These are phyloP conservation scores for Diospyros kaki DNA, from an alignment of 148 eudicot species.

Conservation along the genomic window DNA sequence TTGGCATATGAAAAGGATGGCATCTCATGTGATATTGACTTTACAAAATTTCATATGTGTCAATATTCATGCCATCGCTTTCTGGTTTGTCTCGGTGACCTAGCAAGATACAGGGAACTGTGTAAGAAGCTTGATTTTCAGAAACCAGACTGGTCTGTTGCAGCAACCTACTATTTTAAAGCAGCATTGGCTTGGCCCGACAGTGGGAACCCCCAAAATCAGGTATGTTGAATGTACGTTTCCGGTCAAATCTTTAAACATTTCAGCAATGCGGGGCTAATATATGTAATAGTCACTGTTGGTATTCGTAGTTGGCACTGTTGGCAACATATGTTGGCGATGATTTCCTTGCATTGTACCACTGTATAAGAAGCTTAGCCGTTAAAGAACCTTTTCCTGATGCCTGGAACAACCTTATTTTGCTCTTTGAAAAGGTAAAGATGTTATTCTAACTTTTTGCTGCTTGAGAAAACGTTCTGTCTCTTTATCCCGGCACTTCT, in stretches of 20 bases:
- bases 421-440: constrained; percentile 82
- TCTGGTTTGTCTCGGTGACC: constrained; percentile 79
- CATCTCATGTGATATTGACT: constrained; percentile 29
- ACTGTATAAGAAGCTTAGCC: constrained; percentile 83
- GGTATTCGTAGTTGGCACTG: constrained; percentile 70
- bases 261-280: background rate
- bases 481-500: background rate
- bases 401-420: constrained; percentile 64
- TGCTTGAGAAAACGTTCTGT: background rate
- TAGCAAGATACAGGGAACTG: constrained; percentile 61
- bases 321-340: constrained; percentile 75
- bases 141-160: constrained; percentile 55
- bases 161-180: constrained; percentile 63
- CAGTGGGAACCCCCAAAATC: constrained; percentile 97
- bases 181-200: constrained; percentile 71
- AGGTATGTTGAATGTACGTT: constrained; percentile 35
- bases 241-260: too few relatives aligned
- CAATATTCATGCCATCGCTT: constrained; percentile 69
- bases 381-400: constrained; percentile 95
- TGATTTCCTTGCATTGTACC: constrained; percentile 86
- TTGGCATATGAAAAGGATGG: constrained; percentile 27
- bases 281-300: constrained; percentile 13
- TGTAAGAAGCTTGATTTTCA: constrained; percentile 39
- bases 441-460: constrained; percentile 15
- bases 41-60: constrained; percentile 37